phyloP scores from a whole-genome alignment of 2,329 filamentous ascomycete genomes.

The Verticillium isaacii region DNA sequence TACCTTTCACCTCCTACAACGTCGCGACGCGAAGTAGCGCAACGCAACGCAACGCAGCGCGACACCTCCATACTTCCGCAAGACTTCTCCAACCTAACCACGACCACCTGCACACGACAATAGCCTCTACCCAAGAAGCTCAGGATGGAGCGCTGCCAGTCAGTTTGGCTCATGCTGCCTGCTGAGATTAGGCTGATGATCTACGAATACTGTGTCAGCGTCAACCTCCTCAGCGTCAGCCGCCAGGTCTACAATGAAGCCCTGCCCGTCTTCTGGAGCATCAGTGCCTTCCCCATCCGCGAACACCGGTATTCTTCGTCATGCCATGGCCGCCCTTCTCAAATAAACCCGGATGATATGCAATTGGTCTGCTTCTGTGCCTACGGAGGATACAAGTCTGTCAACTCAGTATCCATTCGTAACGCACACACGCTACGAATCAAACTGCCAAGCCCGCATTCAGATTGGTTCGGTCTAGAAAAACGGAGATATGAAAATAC shows the following conservation, averaged over 20 bases:
- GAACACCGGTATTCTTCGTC: neutral
- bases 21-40: too few relatives aligned
- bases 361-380: neutral
- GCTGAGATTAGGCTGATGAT: neutral
- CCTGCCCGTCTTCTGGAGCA: neutral
- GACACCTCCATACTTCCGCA: too few relatives aligned
- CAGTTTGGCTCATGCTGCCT: neutral
- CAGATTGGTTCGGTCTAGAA: too few relatives aligned
- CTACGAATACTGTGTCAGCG: neutral
- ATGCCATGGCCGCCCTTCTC: neutral
- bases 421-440: neutral
- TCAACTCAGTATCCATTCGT: too few relatives aligned
- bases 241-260: neutral
- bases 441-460: too few relatives aligned
- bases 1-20: too few relatives aligned
- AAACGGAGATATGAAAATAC: neutral
- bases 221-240: neutral
- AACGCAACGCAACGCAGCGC: too few relatives aligned
- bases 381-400: too few relatives aligned
- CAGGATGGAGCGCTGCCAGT: neutral
- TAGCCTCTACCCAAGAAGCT: neutral
- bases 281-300: neutral
- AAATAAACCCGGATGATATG: neutral
- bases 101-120: neutral
- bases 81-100: too few relatives aligned